Evolutionary conservation across 441 rosid genomes (phyloP).

Genomic region (Jatropha multifida): DNA sequence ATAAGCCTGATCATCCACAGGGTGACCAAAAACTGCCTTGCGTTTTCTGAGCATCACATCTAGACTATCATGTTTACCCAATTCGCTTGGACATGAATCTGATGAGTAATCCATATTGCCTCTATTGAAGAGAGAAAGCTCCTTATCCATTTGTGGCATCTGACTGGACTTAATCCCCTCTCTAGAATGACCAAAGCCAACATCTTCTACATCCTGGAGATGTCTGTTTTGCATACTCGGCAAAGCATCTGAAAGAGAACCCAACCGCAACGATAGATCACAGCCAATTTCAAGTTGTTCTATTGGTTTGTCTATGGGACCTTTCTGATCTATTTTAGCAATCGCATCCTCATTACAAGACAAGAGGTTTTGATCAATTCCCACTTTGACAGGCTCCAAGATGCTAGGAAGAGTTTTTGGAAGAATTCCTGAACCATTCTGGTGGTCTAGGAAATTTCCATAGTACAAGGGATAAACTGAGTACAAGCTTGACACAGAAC

Average conservation of each 20-base stretch:
- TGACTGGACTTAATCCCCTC: slow-evolving; percentile 33
- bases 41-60: slow-evolving; percentile 36
- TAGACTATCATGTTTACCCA: slow-evolving; percentile 13
- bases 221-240: slow-evolving; percentile 10
- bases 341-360: slow-evolving; percentile 15
- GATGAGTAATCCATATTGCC: slow-evolving; percentile 22
- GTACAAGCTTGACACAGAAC: slow-evolving; percentile 23
- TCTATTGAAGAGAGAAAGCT: slow-evolving; percentile 17
- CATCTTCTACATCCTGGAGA: slow-evolving; percentile 21
- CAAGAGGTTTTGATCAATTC: slow-evolving; percentile 18
- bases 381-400: slow-evolving; percentile 32
- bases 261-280: slow-evolving; percentile 75
- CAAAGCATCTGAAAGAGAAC: slow-evolving; percentile 41
- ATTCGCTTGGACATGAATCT: slow-evolving; percentile 22
- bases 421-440: slow-evolving; percentile 20
- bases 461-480: slow-evolving; percentile 64
- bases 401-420: slow-evolving; percentile 29
- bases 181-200: slow-evolving; percentile 23
- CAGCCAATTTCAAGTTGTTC: slow-evolving; percentile 39
- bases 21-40: slow-evolving; percentile 32
- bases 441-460: slow-evolving; percentile 30
- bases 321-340: slow-evolving; percentile 17
- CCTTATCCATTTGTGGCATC: slow-evolving; percentile 21
- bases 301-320: slow-evolving; percentile 23
- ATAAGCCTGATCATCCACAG: slow-evolving; percentile 31